These are phyloP conservation scores for Sporothrix phasma DNA, from an alignment of 2,329 filamentous ascomycete species.

Conservation along the genomic window DNA sequence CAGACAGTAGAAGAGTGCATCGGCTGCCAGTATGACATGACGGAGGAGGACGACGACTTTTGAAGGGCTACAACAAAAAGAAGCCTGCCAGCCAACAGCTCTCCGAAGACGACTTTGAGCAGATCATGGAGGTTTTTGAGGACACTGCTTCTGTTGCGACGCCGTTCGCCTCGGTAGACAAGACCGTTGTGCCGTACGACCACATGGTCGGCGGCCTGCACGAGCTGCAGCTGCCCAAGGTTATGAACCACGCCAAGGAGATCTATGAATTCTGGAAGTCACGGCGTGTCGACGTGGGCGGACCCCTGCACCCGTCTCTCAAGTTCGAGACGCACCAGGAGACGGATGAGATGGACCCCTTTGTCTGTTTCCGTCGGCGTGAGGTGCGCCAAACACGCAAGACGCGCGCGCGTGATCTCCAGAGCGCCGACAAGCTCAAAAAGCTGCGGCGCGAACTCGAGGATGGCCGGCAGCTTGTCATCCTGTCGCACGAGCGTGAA, in stretches of 20 bases:
- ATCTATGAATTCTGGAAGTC: conserved; percentile 87
- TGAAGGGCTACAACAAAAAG: conserved; percentile 76
- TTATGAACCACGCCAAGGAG: conserved; percentile 56
- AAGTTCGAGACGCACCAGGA: conserved; percentile 94
- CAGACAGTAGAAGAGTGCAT: conserved; percentile 95
- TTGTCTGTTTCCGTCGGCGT: conserved; percentile 92
- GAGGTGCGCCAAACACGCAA: conserved; percentile 92
- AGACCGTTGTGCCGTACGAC: conserved; percentile 68
- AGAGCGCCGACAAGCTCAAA: conserved; percentile 90
- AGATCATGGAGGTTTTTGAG: conserved; percentile 91
- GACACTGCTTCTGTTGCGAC: conserved; percentile 73
- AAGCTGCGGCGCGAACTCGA: conserved; percentile 84
- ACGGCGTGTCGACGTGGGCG: conserved; percentile 55
- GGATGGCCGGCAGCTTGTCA: conserved; percentile 71
- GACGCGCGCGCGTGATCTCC: conserved; percentile 84
- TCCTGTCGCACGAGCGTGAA: conserved; percentile 71
- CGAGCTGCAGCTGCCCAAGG: conserved; percentile 38
- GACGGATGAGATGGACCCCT: conserved; percentile 90
- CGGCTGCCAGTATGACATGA: conserved; percentile 89
- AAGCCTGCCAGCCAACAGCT: conserved; percentile 54
- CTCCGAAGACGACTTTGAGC: conserved; percentile 86
- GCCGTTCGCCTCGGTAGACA: conserved; percentile 83
- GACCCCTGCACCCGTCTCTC: conserved; percentile 65
- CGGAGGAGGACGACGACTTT: conserved; percentile 76
- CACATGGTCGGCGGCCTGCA: conserved; percentile 61